A percentile compares a stretch with the other conserved stretches of the same genome.
Conservation (phyloP, 805 yeast genomes). For the Kazachstania martiniae region DNA sequence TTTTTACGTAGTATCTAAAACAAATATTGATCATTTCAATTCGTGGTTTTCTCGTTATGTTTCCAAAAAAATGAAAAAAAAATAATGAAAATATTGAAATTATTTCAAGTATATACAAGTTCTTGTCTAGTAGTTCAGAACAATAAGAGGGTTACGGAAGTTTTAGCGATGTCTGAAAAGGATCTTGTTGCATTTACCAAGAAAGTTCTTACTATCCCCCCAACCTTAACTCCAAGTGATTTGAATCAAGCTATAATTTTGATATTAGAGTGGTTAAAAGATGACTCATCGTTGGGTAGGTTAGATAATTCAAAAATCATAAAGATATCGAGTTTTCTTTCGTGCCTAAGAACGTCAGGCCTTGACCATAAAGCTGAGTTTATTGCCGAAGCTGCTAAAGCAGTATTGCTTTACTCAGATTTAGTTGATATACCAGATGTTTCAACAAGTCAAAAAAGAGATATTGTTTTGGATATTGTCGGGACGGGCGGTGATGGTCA, state of each 20-base stretch:
- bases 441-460: background rate
- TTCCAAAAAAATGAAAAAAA: too few relatives aligned
- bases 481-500: conserved; percentile 99
- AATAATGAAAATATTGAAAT: too few relatives aligned
- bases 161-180: conserved; percentile 3
- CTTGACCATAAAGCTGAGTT: conserved; percentile 72
- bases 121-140: too few relatives aligned
- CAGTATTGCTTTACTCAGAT: conserved; percentile 57
- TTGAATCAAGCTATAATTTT: conserved; percentile 49
- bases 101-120: too few relatives aligned
- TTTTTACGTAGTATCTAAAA: too few relatives aligned
- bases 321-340: conserved; percentile 69
- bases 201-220: conserved; percentile 50
- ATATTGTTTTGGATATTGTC: conserved; percentile 61
- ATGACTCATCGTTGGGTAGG: conserved; percentile 23
- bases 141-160: too few relatives aligned
- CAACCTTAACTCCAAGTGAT: conserved; percentile 52
- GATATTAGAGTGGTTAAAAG: conserved; percentile 49
- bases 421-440: conserved; percentile 36
- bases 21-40: too few relatives aligned
- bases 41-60: too few relatives aligned
- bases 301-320: conserved; percentile 27
- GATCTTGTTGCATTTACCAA: conserved; percentile 37
- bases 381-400: conserved; percentile 77
- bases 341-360: conserved; percentile 61